phyloP scores from a whole-genome alignment of 495 filamentous ascomycete genomes.

The Penicillium lividum region DNA sequence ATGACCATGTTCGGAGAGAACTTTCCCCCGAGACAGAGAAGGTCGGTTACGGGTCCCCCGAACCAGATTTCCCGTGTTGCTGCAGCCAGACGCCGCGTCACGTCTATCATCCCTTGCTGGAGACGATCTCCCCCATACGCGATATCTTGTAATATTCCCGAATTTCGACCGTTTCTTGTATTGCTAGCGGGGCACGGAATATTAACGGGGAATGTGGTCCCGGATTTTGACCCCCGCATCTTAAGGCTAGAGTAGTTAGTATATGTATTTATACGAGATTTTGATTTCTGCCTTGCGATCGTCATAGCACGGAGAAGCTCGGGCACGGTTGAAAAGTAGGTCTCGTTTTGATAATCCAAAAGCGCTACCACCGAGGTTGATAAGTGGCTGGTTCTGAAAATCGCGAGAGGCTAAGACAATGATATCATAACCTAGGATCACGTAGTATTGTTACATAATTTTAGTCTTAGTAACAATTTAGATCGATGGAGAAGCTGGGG shows the following conservation, averaged over 20 bases:
- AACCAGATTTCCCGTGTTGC: conserved; percentile 5
- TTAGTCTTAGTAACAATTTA: background rate
- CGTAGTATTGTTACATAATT: background rate
- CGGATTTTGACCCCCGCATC: conserved; percentile 4
- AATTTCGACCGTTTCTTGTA: conserved; percentile 11
- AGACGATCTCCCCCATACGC: background rate
- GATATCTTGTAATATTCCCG: conserved; percentile 6
- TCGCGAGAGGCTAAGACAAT: conserved; percentile 2
- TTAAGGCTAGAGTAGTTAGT: background rate
- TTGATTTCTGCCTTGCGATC: background rate
- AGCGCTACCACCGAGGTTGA: conserved; percentile 1
- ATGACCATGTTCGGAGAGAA: background rate
- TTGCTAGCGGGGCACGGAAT: conserved; percentile 17
- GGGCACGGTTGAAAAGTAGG: background rate
- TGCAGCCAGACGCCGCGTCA: conserved; percentile 18
- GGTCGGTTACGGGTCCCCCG: background rate
- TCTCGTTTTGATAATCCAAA: background rate
- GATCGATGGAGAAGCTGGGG: background rate
- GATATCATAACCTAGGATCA: conserved; percentile 11
- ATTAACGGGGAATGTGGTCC: conserved; percentile 17
- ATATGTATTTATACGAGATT: background rate
- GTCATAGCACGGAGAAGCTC: background rate
- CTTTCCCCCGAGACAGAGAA: too few species aligned
- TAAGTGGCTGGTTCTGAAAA: background rate
- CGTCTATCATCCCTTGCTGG: conserved; percentile 25